These are phyloP conservation scores for Lactarius sp. DNA, from an alignment of 768 basidiomycete genomes.

Conservation along the genomic window DNA sequence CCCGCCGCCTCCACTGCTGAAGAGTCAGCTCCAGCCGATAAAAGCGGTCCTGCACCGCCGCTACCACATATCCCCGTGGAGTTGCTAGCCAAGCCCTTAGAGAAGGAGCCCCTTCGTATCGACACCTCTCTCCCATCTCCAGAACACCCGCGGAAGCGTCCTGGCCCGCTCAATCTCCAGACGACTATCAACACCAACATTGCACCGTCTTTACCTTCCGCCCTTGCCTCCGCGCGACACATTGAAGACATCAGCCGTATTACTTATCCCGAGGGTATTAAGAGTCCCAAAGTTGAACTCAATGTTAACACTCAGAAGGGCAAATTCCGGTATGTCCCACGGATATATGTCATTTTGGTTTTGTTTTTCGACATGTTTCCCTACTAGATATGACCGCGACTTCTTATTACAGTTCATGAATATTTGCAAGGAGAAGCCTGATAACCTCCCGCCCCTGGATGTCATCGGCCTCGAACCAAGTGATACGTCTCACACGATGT, in stretches of 20 bases:
- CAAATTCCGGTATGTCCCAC: constrained; percentile 67
- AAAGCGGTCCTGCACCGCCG: constrained; percentile 20
- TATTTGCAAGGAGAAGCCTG: constrained; percentile 93
- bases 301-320: constrained; percentile 80
- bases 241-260: constrained; percentile 79
- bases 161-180: constrained; percentile 69
- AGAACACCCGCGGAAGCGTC: constrained; percentile 48
- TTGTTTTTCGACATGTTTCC: constrained; percentile 9
- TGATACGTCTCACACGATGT: constrained; percentile 44
- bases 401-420: constrained; percentile 97
- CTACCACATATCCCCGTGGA: constrained; percentile 42
- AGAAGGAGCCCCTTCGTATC: constrained; percentile 59
- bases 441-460: constrained; percentile 81
- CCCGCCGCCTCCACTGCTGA: constrained; percentile 25
- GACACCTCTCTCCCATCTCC: constrained; percentile 49
- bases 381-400: constrained; percentile 83
- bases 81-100: constrained; percentile 39
- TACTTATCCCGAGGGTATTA: constrained; percentile 76
- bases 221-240: constrained; percentile 74
- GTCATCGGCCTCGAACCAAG: constrained; percentile 86
- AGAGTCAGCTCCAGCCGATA: constrained; percentile 5
- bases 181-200: constrained; percentile 42
- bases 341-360: not conserved
- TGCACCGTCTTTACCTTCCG: constrained; percentile 51
- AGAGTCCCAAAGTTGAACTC: constrained; percentile 78